Evolutionary conservation across 306 rosid genomes (phyloP).

Genomic region (Carpinus viminea): DNA sequence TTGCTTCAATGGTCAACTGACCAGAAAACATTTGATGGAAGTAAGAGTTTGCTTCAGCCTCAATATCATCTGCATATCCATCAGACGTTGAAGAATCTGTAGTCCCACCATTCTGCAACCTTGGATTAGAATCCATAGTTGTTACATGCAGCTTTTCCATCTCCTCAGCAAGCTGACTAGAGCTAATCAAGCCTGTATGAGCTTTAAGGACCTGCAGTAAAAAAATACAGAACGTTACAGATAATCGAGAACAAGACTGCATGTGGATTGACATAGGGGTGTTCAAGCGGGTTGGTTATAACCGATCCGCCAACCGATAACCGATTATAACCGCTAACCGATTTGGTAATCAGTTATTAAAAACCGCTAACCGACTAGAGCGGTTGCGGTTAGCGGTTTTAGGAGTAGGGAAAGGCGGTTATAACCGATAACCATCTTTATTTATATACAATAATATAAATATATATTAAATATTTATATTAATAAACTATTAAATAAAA

Average conservation of each 20-base stretch:
- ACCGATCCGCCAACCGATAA: too few relatives aligned
- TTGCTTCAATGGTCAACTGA: conserved; percentile 62
- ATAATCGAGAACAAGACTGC: conserved; percentile 8
- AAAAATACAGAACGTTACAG: conserved; percentile 8
- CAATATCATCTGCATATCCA: conserved; percentile 81
- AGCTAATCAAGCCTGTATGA: conserved; percentile 47
- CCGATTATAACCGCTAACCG: too few relatives aligned
- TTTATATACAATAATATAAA: too few relatives aligned
- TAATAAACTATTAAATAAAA: too few relatives aligned
- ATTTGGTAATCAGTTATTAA: too few relatives aligned
- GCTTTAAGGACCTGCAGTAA: conserved; percentile 78
- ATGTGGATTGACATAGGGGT: neutral
- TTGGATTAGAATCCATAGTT: conserved; percentile 65
- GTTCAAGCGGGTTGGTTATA: too few relatives aligned
- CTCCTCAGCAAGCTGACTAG: conserved; percentile 75
- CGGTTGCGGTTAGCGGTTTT: too few relatives aligned
- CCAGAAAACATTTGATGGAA: conserved; percentile 94
- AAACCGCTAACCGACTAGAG: too few relatives aligned
- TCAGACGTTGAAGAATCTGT: conserved; percentile 67
- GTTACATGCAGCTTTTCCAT: conserved; percentile 71
- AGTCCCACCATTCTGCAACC: conserved; percentile 66
- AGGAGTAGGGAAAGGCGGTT: too few relatives aligned
- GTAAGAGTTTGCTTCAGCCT: conserved; percentile 80
- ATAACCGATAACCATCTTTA: too few relatives aligned
- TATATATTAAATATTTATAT: too few relatives aligned